Evolutionary conservation across 768 basidiomycete genomes (phyloP), one percentile per base, ranked within the genome.

Genomic region (Amanita jacksonii): DNA sequence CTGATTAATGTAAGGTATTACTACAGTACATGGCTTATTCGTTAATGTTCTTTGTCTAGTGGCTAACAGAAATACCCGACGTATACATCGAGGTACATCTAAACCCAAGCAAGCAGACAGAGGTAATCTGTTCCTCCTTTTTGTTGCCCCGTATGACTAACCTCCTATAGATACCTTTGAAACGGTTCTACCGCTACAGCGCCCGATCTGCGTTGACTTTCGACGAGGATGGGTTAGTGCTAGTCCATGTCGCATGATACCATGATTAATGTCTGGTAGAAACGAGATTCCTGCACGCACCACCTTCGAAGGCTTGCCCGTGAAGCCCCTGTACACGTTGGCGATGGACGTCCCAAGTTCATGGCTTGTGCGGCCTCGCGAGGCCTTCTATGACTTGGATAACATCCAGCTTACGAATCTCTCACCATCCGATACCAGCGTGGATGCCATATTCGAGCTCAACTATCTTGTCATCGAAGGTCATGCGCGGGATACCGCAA

Each of bases 391-490:
- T 52, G 94, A 99, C 58, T 76, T 98, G 20, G 94, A 99, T 65
- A 99, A 99, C 60, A 84, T 99, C 46, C 86, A 92, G 35, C 75
- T 98, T 5, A 72, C 70, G 8, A 72, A 74, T 34, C 69, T 94
- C 2, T 65, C 74, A 1, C 65, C 69, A 0, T 68, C 72, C 32
- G 81, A 85, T 34, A 65, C 68, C 12, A 79, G 82, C 4, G 67
- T 93, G 3, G 75, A 85, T 33, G 85, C 87, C 0, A 63, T 85
- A 36, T 96, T 92, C 65, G 79, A 81, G 40, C 79, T 98, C 5
- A 91, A 97, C 54, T 85, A 90, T 51, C 73, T 99, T 16, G 79
- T 98, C 38, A 74, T 97, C 34, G 94, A 97, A 57, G 96, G 96
- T 2, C 94, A 98, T 53, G 91, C 91, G 0, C 79, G 91, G 8